Evolutionary conservation across 352 stramenopile genomes (phyloP), one percentile per base, ranked within the genome.

Genomic region (Globisporangium solare): DNA sequence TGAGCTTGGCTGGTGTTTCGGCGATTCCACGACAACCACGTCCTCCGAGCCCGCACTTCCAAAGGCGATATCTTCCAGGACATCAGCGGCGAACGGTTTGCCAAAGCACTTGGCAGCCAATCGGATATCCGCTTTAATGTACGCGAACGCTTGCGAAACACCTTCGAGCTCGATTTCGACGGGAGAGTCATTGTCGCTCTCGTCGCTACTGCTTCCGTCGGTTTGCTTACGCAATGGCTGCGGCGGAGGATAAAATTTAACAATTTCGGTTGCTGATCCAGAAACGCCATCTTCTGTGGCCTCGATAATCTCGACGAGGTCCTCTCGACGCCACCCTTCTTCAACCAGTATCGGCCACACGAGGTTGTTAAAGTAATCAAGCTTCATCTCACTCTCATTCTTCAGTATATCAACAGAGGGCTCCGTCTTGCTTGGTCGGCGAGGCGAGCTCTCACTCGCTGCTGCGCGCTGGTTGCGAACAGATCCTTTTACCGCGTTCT

Each of bases 261-360:
- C 55, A 24, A 56, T 61, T 47, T 83, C 73, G 8, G 70, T 67
- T 15, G 70, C 70, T 10, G 74, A 56, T 18, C 73, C 75, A 7
- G 56, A 64, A 14, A 75, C 62, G 10, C 73, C 60, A 27, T 70
- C 73, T 20, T 27, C 54, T 6, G 71, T 67, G 1, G 71, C 70
- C 57, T 87, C 76, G 20, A 83, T 74, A 54, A 82, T 79, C 20
- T 82, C 63, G 17, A 77, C 66, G 43, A 68, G 68, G 35, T 81
- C 70, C 2, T 79, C 71, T 20, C 76, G 73, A 42, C 46, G 78
- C 85, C 85, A 95, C 8, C 83, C 83, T 68, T 85, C 70, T 20
- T 88, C 78, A 15, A 68, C 73, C 11, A 95, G 54, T 35, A 90
- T 82, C 11, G 85, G 85, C 77, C 84, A 93, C 49, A 95, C 72